Percentiles rank a stretch among this genome's conserved stretches.
Conservation (phyloP, 108 stramenopile species). For the Cyclotella atomus region DNA sequence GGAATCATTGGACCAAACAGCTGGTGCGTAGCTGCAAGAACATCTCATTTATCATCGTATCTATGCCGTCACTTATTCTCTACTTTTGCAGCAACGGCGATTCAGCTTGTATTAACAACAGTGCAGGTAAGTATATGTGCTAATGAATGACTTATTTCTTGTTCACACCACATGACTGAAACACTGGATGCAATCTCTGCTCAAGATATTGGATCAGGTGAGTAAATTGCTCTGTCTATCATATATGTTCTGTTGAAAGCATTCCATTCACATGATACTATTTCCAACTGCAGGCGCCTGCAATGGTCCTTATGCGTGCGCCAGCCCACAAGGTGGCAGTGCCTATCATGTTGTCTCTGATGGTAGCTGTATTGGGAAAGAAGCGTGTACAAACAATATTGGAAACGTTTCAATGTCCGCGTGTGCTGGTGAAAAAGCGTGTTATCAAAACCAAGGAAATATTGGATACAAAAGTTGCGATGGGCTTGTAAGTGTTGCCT, state of each 20-base stretch:
- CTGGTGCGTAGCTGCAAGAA: no score
- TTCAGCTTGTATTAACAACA: neutral
- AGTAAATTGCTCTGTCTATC: no score
- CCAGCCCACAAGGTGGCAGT: neutral
- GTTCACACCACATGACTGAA: no score
- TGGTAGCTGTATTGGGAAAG: neutral
- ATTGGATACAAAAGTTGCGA: slow-evolving; percentile 4
- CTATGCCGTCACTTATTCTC: no score
- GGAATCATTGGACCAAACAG: neutral
- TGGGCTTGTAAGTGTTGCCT: neutral
- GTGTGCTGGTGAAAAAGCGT: neutral
- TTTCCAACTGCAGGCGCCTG: neutral
- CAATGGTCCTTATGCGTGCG: neutral
- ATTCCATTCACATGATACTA: no score
- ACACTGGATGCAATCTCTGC: no score
- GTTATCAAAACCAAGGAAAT: neutral
- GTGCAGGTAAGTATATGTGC: neutral
- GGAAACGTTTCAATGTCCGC: neutral
- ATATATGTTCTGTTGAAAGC: no score
- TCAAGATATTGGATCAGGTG: no score
- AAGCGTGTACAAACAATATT: neutral
- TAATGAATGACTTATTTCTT: no score
- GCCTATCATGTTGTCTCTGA: neutral
- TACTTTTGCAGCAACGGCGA: neutral
- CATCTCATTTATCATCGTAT: no score